phyloP scores from a whole-genome alignment of 176 grass and related monocot genomes.

The Aegilops sharonensis region DNA sequence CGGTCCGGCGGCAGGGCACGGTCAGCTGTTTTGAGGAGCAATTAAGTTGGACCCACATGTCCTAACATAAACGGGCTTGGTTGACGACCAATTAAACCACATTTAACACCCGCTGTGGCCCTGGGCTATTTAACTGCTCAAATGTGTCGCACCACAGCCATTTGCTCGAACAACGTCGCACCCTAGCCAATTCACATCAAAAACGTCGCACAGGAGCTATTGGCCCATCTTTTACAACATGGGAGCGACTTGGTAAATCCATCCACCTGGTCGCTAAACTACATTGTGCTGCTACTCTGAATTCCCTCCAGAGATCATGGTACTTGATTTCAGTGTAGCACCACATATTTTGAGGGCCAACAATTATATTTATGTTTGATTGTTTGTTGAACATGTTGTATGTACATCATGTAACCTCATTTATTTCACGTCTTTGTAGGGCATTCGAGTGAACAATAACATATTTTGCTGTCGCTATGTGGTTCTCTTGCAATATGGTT shows the following conservation, averaged over 20 bases:
- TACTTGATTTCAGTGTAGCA: constrained; percentile 28
- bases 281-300: constrained; percentile 69
- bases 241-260: constrained; percentile 59
- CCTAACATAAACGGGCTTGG: too few species aligned
- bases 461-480: constrained; percentile 64
- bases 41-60: too few species aligned
- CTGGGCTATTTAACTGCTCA: too few species aligned
- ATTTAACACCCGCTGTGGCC: too few species aligned
- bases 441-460: constrained; percentile 60
- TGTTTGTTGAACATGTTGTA: neutral
- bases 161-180: too few species aligned
- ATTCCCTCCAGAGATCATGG: constrained; percentile 68
- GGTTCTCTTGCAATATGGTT: constrained; percentile 82
- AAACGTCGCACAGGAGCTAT: too few species aligned
- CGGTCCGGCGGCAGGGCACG: too few species aligned
- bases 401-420: neutral
- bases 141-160: too few species aligned
- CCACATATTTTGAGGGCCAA: neutral
- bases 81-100: too few species aligned
- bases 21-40: too few species aligned
- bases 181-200: too few species aligned
- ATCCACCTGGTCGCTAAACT: constrained; percentile 64
- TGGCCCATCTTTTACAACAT: constrained; percentile 43
- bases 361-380: neutral
- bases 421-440: constrained; percentile 28